These are phyloP conservation scores for Acanthamoeba healyi DNA, from an alignment of 208 protist genomes.

Conservation along the genomic window DNA sequence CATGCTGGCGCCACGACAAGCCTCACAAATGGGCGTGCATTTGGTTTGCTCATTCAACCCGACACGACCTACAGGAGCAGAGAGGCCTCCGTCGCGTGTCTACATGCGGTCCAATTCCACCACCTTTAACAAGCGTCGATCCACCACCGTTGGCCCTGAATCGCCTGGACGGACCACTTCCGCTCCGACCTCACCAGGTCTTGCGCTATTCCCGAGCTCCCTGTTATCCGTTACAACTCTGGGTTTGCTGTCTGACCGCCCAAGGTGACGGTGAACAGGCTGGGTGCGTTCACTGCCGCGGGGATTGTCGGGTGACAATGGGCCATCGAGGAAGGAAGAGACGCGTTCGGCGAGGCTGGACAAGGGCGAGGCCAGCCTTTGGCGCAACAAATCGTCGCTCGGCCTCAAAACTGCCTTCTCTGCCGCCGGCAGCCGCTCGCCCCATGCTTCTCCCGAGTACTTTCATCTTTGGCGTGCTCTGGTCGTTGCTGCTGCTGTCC, in stretches of 20 bases:
- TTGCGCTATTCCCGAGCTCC: not conserved
- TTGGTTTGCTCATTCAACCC: no score
- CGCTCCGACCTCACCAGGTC: not conserved
- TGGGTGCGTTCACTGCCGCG: constrained; percentile 26
- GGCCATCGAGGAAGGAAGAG: not conserved
- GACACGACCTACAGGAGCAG: not conserved
- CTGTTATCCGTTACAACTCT: no score
- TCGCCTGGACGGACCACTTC: not conserved
- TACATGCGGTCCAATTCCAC: constrained; percentile 1
- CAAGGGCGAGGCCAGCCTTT: constrained; percentile 8
- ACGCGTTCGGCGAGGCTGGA: not conserved
- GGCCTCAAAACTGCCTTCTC: not conserved
- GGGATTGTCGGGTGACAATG: not conserved
- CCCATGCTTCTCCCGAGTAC: not conserved
- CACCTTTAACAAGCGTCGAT: not conserved
- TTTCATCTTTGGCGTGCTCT: no score
- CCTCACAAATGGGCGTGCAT: not conserved
- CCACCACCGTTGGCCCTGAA: not conserved
- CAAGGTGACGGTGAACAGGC: not conserved
- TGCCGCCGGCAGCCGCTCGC: not conserved
- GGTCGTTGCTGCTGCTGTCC: no score
- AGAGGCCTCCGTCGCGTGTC: constrained; percentile 6
- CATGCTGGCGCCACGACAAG: not conserved
- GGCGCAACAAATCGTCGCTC: constrained; percentile 33
- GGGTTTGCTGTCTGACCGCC: no score